Conservation (phyloP, 2,329 filamentous ascomycete genomes). For the Diplodia seriata region DNA sequence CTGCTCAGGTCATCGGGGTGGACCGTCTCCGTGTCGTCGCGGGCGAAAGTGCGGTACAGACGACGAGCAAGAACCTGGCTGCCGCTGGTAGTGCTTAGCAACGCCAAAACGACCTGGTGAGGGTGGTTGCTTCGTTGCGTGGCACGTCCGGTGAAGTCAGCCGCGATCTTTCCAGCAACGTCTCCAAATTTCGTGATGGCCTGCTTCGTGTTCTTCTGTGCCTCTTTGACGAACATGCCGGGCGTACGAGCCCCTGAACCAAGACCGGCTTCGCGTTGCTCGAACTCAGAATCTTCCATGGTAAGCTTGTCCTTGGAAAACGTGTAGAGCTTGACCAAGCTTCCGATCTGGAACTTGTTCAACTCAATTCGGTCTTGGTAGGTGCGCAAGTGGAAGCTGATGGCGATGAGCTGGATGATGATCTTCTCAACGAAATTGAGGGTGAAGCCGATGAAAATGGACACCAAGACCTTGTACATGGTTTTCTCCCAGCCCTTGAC, state of each 20-base stretch:
- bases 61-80: constrained; percentile 86
- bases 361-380: constrained; percentile 90
- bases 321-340: constrained; percentile 68
- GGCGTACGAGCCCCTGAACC: constrained; percentile 74
- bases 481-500: constrained; percentile 74
- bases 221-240: constrained; percentile 70
- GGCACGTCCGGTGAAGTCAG: constrained; percentile 84
- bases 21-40: constrained; percentile 77
- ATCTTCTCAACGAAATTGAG: constrained; percentile 93
- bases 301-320: constrained; percentile 70
- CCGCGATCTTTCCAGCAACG: constrained; percentile 83
- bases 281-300: constrained; percentile 78
- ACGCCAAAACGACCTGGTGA: constrained; percentile 79
- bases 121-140: constrained; percentile 76
- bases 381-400: constrained; percentile 88
- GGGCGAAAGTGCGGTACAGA: constrained; percentile 83
- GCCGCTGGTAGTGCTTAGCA: constrained; percentile 74
- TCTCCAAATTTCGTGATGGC: constrained; percentile 83
- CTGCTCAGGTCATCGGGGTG: constrained; percentile 76
- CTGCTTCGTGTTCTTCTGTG: constrained; percentile 75
- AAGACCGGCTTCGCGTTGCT: constrained; percentile 60
- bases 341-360: constrained; percentile 87
- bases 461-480: constrained; percentile 84
- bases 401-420: constrained; percentile 91
- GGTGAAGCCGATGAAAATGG: constrained; percentile 78